These are phyloP conservation scores for Chlorella variabilis DNA, from an alignment of 163 green algal genomes.

Conservation along the genomic window DNA sequence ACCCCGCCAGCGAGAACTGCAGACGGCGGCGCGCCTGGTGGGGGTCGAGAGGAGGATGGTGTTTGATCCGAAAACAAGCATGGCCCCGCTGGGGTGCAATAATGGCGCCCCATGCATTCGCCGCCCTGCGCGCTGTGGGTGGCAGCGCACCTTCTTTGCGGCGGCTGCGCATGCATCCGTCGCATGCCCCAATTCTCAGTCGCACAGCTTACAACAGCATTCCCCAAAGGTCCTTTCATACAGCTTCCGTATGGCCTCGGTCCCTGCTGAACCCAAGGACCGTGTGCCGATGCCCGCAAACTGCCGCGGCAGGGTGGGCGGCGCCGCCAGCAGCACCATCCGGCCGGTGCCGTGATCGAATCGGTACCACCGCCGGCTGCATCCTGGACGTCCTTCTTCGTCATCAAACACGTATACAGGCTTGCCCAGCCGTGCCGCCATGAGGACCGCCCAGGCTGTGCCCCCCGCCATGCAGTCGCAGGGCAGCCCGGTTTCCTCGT, in stretches of 20 bases:
- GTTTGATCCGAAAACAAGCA: too few relatives aligned
- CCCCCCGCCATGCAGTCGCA: slow-evolving; percentile 12
- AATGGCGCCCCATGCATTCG: too few relatives aligned
- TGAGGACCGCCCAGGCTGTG: slow-evolving; percentile 5
- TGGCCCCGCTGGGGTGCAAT: too few relatives aligned
- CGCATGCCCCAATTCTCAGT: too few relatives aligned
- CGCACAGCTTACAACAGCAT: too few relatives aligned
- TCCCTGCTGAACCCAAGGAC: not conserved
- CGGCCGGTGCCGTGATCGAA: not conserved
- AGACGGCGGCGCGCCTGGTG: too few relatives aligned
- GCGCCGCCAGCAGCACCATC: not conserved
- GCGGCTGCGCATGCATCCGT: too few relatives aligned
- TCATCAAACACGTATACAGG: slow-evolving; percentile 12
- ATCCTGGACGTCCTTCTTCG: not conserved
- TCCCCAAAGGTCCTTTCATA: not conserved
- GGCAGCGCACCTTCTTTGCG: too few relatives aligned
- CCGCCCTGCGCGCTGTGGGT: too few relatives aligned
- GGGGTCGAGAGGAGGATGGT: too few relatives aligned
- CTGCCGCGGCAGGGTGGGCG: not conserved
- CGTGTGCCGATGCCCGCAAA: slow-evolving; percentile 23
- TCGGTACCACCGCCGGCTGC: not conserved
- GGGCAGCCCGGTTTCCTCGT: not conserved
- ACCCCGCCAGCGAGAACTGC: too few relatives aligned
- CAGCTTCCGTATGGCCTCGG: not conserved
- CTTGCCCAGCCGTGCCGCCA: not conserved